Conservation (phyloP, 2,329 filamentous ascomycete genomes). For the Xylaria sp. region DNA sequence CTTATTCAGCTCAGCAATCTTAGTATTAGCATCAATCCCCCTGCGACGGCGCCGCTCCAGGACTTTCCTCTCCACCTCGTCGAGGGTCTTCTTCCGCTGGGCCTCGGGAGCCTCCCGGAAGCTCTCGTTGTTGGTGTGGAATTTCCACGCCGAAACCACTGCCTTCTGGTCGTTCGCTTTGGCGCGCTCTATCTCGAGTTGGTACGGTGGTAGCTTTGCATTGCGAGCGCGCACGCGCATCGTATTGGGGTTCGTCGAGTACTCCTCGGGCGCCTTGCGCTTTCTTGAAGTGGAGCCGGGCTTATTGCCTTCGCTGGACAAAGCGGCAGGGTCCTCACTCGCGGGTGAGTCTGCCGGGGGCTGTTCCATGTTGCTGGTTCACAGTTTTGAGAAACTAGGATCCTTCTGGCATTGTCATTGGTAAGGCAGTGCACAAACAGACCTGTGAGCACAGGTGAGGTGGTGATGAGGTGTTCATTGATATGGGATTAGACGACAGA, state of each 20-base stretch:
- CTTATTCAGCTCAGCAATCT: slow-evolving; percentile 15
- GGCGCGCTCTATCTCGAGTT: slow-evolving; percentile 38
- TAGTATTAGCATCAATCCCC: slow-evolving; percentile 32
- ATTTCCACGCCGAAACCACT: slow-evolving; percentile 38
- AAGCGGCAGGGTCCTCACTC: background rate
- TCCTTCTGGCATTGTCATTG: background rate
- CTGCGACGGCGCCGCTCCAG: slow-evolving; percentile 39
- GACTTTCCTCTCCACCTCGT: slow-evolving; percentile 33
- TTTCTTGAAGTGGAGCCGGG: background rate
- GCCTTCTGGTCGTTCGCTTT: slow-evolving; percentile 42
- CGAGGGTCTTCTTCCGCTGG: slow-evolving; percentile 24
- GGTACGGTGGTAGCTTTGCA: slow-evolving; percentile 31
- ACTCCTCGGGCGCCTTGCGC: slow-evolving; percentile 38
- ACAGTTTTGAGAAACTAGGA: background rate
- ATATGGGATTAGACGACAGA: background rate
- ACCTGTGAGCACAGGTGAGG: background rate
- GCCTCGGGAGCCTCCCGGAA: slow-evolving; percentile 26
- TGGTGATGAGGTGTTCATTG: background rate
- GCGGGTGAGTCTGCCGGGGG: background rate
- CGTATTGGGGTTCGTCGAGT: slow-evolving; percentile 46
- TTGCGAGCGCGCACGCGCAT: slow-evolving; percentile 42
- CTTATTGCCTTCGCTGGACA: too few relatives aligned
- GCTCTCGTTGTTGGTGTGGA: slow-evolving; percentile 10
- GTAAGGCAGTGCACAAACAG: background rate
- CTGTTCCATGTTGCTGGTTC: slow-evolving; percentile 13